These are phyloP conservation scores for Pulveroboletus sp. DNA, from an alignment of 768 basidiomycete species.

Conservation along the genomic window DNA sequence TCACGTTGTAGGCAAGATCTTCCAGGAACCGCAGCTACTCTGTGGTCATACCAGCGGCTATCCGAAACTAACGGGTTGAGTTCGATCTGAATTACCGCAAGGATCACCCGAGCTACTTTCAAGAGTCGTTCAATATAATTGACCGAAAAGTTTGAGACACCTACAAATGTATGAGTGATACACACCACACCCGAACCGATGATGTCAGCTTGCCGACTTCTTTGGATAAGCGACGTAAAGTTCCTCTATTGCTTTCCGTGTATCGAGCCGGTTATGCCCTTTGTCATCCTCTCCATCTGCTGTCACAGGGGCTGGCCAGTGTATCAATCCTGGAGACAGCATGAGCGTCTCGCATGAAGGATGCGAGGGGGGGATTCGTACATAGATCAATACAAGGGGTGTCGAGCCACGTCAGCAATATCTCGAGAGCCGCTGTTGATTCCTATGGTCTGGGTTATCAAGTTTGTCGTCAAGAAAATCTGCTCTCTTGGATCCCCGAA, in stretches of 20 bases:
- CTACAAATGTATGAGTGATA: constrained; percentile 22
- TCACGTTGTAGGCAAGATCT: too few relatives aligned
- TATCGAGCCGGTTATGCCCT: constrained; percentile 60
- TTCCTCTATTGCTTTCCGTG: constrained; percentile 74
- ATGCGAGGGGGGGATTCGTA: constrained; percentile 24
- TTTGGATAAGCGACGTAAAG: constrained; percentile 38
- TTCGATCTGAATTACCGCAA: constrained; percentile 80
- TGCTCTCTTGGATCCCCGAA: constrained; percentile 64
- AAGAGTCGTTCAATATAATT: constrained; percentile 59
- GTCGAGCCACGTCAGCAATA: too few relatives aligned
- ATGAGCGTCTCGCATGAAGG: neutral
- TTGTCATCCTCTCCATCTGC: constrained; percentile 49
- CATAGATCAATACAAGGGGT: constrained; percentile 57
- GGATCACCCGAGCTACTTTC: constrained; percentile 49
- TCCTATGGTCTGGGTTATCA: constrained; percentile 33
- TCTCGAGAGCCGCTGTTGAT: too few relatives aligned
- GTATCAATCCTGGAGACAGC: constrained; percentile 57
- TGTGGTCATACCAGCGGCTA: neutral
- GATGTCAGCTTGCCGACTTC: constrained; percentile 48
- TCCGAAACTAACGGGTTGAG: constrained; percentile 54
- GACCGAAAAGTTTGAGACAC: constrained; percentile 71
- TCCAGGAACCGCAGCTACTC: neutral
- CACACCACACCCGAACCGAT: neutral
- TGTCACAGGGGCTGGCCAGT: constrained; percentile 79
- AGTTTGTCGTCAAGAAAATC: constrained; percentile 80